phyloP scores from a whole-genome alignment of 805 yeast genomes.

The Metschnikowia drakensbergensis region DNA sequence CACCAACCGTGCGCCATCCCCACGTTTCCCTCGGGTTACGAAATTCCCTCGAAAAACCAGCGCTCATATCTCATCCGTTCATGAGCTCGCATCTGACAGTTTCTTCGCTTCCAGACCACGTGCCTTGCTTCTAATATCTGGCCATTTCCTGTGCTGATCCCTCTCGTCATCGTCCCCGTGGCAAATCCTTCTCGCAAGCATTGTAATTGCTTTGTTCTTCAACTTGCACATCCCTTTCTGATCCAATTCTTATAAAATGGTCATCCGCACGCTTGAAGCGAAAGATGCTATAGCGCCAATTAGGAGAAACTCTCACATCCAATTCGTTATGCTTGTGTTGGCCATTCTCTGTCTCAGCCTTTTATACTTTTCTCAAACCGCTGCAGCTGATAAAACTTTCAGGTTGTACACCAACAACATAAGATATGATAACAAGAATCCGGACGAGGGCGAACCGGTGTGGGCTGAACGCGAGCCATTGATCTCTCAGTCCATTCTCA shows the following conservation, averaged over 20 bases:
- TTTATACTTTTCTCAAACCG: not conserved
- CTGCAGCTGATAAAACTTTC: not conserved
- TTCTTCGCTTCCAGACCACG: not conserved
- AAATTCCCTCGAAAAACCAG: not conserved
- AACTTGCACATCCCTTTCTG: not conserved
- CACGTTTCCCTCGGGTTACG: not conserved
- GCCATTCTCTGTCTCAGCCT: not conserved
- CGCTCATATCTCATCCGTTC: not conserved
- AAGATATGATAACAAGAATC: constrained; percentile 38
- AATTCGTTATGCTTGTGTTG: constrained; percentile 1
- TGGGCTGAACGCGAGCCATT: constrained; percentile 43
- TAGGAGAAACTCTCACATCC: not conserved
- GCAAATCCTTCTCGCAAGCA: not conserved
- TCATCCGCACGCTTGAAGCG: not conserved
- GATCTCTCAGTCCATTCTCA: constrained; percentile 39
- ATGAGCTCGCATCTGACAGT: no score
- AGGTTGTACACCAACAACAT: constrained; percentile 42
- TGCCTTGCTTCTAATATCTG: not conserved
- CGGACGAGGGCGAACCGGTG: constrained; percentile 37
- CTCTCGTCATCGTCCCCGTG: not conserved
- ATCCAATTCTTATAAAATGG: not conserved
- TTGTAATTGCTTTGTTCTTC: not conserved
- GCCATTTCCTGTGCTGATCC: not conserved
- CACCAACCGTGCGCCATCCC: not conserved
- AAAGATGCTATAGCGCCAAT: not conserved